Conservation (phyloP, 192 early-diverging fungal species). For the Coemansia sp. region DNA sequence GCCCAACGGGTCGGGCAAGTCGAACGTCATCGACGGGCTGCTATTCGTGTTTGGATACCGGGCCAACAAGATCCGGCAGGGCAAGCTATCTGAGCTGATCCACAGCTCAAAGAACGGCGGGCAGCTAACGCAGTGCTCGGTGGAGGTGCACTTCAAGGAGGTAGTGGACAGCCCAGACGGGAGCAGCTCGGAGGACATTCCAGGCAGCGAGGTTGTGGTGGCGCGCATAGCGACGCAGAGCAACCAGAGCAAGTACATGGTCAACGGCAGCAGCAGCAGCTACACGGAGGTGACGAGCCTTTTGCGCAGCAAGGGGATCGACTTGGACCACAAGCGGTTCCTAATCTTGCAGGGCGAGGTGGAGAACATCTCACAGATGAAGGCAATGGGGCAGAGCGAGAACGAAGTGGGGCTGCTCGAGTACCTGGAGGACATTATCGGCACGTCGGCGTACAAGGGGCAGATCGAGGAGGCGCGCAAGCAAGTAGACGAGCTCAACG, state of each 20-base stretch:
- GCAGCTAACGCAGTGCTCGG: conserved; percentile 72
- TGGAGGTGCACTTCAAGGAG: conserved; percentile 93
- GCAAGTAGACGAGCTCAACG: conserved; percentile 73
- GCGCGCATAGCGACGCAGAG: conserved; percentile 68
- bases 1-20: conserved; percentile 97
- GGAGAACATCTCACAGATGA: conserved; percentile 98
- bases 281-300: conserved; percentile 83
- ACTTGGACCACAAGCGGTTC: conserved; percentile 97
- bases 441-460: conserved; percentile 84
- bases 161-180: conserved; percentile 75
- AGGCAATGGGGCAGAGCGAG: conserved; percentile 87
- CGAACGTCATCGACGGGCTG: conserved; percentile 96
- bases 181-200: conserved; percentile 60
- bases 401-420: conserved; percentile 95
- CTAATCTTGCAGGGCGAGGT: conserved; percentile 98
- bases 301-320: conserved; percentile 82
- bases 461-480: conserved; percentile 72
- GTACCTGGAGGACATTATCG: conserved; percentile 98
- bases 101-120: conserved; percentile 81
- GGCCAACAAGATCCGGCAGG: conserved; percentile 95
- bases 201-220: conserved; percentile 71
- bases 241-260: conserved; percentile 74
- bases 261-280: conserved; percentile 64
- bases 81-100: conserved; percentile 91
- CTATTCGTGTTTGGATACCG: conserved; percentile 99